These are phyloP conservation scores for Sarocladiaceae sp. DNA, from an alignment of 2,329 filamentous ascomycete species.

Conservation along the genomic window DNA sequence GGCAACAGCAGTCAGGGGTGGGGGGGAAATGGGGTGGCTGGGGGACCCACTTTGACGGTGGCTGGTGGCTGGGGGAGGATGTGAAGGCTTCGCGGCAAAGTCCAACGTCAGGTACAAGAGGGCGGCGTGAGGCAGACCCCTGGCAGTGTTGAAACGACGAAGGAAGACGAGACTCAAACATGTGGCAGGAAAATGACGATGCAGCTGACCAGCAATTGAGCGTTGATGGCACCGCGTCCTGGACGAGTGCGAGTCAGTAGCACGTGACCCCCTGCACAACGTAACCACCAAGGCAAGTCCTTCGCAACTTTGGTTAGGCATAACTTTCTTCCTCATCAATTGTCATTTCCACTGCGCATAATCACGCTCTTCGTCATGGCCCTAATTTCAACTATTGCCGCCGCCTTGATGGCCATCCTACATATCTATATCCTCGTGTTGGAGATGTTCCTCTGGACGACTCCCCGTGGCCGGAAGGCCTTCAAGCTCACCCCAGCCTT, in stretches of 20 bases:
- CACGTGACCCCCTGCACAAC: too few species aligned
- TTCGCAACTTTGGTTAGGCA: too few species aligned
- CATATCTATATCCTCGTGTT: constrained; percentile 44
- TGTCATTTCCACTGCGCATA: too few species aligned
- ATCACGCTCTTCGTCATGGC: constrained; percentile 29
- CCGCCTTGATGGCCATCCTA: constrained; percentile 31
- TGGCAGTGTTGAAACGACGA: background rate
- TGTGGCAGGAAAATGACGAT: too few species aligned
- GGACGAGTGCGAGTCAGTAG: too few species aligned
- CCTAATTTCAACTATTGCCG: constrained; percentile 25
- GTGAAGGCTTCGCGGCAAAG: too few species aligned
- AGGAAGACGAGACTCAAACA: too few species aligned
- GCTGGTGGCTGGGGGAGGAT: constrained; percentile 5
- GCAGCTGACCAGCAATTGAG: too few species aligned
- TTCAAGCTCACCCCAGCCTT: constrained; percentile 39
- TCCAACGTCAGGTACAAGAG: too few species aligned
- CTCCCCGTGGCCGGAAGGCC: constrained; percentile 35
- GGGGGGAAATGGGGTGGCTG: constrained; percentile 9
- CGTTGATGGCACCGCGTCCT: too few species aligned
- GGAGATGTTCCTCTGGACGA: constrained; percentile 45
- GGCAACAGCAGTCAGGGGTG: background rate
- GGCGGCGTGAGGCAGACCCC: background rate
- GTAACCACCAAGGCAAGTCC: too few species aligned
- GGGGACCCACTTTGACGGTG: constrained; percentile 5
- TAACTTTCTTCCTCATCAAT: too few species aligned